phyloP scores from a whole-genome alignment of 805 yeast genomes.

The Kodamaea kaohsiungensis region DNA sequence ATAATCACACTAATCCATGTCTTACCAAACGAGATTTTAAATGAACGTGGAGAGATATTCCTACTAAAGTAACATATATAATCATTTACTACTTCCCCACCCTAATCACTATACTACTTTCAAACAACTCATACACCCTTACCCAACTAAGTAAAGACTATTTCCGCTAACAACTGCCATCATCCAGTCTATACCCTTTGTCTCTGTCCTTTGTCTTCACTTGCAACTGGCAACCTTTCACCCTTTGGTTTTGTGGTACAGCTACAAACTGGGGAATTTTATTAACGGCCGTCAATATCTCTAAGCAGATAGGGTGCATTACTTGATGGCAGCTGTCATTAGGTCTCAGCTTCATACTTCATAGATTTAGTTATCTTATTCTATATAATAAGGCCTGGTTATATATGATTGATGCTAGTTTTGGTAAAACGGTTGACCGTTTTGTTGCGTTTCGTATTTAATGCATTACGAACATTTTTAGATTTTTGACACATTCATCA shows the following conservation, averaged over 20 bases:
- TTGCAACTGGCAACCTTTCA: not conserved
- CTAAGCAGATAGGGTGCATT: not conserved
- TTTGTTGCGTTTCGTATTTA: too few relatives aligned
- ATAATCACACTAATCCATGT: too few relatives aligned
- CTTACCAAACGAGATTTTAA: too few relatives aligned
- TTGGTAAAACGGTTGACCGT: too few relatives aligned
- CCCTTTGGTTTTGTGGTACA: not conserved
- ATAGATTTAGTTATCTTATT: too few relatives aligned
- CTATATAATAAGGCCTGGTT: too few relatives aligned
- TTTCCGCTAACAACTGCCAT: not conserved
- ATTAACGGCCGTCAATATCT: not conserved
- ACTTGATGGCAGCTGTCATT: not conserved
- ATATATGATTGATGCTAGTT: too few relatives aligned
- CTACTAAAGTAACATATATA: too few relatives aligned
- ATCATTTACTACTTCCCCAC: not conserved
- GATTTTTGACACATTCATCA: not conserved
- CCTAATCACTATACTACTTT: not conserved
- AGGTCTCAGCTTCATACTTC: not conserved
- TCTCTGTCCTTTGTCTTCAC: not conserved
- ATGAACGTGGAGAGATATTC: too few relatives aligned
- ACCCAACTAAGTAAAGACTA: not conserved
- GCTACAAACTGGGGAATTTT: not conserved
- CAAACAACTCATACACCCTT: not conserved
- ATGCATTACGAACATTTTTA: not conserved
- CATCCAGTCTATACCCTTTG: not conserved